These are phyloP conservation scores for Polychaeton citri DNA, from an alignment of 2,329 filamentous ascomycete species.

Conservation along the genomic window DNA sequence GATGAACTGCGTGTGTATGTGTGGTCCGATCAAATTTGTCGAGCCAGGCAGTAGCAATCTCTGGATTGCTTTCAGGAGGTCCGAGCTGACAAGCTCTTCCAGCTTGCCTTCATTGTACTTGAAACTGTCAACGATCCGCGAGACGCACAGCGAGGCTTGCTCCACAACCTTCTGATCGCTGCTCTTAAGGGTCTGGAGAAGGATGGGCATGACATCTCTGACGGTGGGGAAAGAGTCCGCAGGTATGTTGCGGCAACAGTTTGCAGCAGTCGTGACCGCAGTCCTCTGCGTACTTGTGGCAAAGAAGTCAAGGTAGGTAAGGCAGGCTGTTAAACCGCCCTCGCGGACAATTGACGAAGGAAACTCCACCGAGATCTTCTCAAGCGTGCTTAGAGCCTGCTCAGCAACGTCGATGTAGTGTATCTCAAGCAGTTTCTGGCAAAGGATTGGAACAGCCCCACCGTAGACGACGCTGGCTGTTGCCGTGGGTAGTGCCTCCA, in stretches of 20 bases:
- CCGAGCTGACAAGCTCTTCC: constrained; percentile 82
- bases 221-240: constrained; percentile 87
- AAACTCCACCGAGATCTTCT: constrained; percentile 96
- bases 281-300: constrained; percentile 93
- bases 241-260: constrained; percentile 93
- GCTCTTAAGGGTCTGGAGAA: constrained; percentile 79
- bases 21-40: constrained; percentile 85
- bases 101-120: constrained; percentile 75
- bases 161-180: constrained; percentile 95
- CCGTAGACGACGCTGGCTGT: constrained; percentile 95
- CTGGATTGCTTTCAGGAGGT: constrained; percentile 71
- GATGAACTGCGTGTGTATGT: constrained; percentile 92
- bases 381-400: constrained; percentile 87
- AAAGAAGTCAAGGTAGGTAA: constrained; percentile 95
- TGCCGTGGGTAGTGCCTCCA: constrained; percentile 89
- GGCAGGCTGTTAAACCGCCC: constrained; percentile 85
- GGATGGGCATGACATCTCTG: constrained; percentile 88
- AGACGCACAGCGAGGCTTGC: constrained; percentile 89
- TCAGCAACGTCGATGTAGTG: constrained; percentile 95
- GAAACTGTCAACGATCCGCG: constrained; percentile 93
- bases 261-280: constrained; percentile 91
- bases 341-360: constrained; percentile 90
- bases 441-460: constrained; percentile 87
- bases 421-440: constrained; percentile 89
- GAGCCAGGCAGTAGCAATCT: constrained; percentile 83